Conservation (phyloP, 371 early-diverging fungal genomes). For the Choanephora cucurbitarum region DNA sequence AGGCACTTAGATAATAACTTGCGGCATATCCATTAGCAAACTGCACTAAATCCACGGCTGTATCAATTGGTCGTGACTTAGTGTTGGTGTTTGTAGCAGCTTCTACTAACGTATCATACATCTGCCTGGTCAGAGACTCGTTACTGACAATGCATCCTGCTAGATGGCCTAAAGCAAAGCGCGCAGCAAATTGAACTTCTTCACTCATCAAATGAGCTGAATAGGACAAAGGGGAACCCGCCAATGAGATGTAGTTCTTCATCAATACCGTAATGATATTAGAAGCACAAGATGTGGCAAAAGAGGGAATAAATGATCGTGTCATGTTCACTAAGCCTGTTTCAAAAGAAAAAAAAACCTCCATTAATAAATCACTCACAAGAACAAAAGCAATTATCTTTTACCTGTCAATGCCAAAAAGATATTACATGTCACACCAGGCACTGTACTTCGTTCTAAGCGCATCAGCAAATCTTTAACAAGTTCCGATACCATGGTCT, state of each 20-base stretch:
- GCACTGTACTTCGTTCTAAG: slow-evolving; percentile 55
- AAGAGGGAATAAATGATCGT: slow-evolving; percentile 26
- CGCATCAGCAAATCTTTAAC: slow-evolving; percentile 48
- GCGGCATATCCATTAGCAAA: slow-evolving; percentile 60
- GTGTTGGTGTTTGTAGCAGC: slow-evolving; percentile 2
- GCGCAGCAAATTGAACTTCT: slow-evolving; percentile 62
- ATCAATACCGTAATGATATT: slow-evolving; percentile 30
- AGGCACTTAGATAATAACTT: slow-evolving; percentile 41
- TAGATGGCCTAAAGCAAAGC: slow-evolving; percentile 50
- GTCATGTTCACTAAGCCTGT: slow-evolving; percentile 25
- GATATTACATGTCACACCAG: slow-evolving; percentile 57
- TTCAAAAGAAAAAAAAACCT: no score
- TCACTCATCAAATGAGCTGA: slow-evolving; percentile 49
- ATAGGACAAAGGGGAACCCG: slow-evolving; percentile 22
- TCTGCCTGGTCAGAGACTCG: slow-evolving; percentile 35
- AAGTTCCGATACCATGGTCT: slow-evolving; percentile 29
- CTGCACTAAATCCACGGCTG: slow-evolving; percentile 36
- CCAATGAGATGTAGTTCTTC: slow-evolving; percentile 26
- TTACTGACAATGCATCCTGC: slow-evolving; percentile 49
- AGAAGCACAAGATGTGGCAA: slow-evolving; percentile 32
- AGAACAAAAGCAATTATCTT: no score
- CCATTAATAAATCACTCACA: no score
- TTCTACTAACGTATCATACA: slow-evolving; percentile 23
- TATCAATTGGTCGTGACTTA: slow-evolving; percentile 31
- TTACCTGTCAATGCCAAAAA: slow-evolving; percentile 56